Conservation (phyloP, 2,329 filamentous ascomycete genomes). For the Aspergillus caelatus region DNA sequence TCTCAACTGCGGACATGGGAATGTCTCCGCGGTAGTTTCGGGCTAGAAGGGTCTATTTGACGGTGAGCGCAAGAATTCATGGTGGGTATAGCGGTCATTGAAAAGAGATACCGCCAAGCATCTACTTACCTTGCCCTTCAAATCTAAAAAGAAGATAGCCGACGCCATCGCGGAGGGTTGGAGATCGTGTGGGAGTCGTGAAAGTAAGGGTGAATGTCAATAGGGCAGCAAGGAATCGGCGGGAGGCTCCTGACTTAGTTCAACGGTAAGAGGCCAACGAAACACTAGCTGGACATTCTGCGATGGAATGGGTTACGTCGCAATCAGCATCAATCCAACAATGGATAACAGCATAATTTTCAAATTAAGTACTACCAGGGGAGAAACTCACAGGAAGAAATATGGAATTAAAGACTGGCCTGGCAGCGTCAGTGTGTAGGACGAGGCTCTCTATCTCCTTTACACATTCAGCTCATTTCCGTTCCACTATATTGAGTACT, state of each 20-base stretch:
- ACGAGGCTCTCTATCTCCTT: not conserved
- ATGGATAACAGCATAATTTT: too few species aligned
- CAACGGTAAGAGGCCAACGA: conserved; percentile 23
- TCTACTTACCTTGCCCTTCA: conserved; percentile 91
- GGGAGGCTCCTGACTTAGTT: conserved; percentile 20
- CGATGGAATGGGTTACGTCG: conserved; percentile 3
- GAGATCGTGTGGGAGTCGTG: conserved; percentile 3
- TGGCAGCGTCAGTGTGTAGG: not conserved
- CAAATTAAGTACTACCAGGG: too few species aligned
- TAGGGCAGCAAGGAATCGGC: conserved; percentile 11
- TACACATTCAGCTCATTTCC: not conserved
- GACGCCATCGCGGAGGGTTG: conserved; percentile 74
- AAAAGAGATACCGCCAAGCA: not conserved
- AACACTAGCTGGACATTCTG: conserved; percentile 25
- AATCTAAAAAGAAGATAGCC: conserved; percentile 95
- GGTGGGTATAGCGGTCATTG: conserved; percentile 3
- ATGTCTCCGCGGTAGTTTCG: conserved; percentile 98
- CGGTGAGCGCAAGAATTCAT: conserved; percentile 20
- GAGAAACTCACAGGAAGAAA: not conserved
- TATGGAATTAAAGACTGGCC: not conserved
- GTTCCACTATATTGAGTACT: not conserved
- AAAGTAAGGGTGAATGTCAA: conserved; percentile 19
- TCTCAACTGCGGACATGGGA: conserved; percentile 98
- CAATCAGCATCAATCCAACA: not conserved
- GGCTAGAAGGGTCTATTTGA: conserved; percentile 83